These are phyloP conservation scores for Botrytis squamosa DNA, from an alignment of 2,329 filamentous ascomycete species.

Conservation along the genomic window DNA sequence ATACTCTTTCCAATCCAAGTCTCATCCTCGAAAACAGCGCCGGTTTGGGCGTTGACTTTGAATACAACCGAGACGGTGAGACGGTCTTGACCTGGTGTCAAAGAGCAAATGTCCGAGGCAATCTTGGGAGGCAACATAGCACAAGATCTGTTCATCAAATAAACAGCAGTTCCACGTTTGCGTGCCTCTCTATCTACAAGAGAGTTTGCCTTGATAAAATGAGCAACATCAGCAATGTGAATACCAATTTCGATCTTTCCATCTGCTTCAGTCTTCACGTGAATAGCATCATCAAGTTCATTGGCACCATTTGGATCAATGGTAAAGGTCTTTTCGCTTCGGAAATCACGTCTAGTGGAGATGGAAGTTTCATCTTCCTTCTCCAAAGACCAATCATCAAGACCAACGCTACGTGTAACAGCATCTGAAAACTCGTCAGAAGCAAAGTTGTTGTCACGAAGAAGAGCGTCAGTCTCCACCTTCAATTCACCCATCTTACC, in stretches of 20 bases:
- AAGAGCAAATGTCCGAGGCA: slow-evolving; percentile 81
- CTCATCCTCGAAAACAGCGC: slow-evolving; percentile 77
- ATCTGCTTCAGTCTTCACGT: slow-evolving; percentile 80
- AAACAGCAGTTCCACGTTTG: slow-evolving; percentile 95
- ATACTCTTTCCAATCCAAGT: slow-evolving; percentile 93
- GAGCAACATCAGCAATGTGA: slow-evolving; percentile 90
- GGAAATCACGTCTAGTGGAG: slow-evolving; percentile 81
- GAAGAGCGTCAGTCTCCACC: slow-evolving; percentile 94
- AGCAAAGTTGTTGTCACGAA: slow-evolving; percentile 98
- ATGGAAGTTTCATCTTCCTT: slow-evolving; percentile 78
- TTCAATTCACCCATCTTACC: slow-evolving; percentile 96
- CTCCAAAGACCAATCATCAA: slow-evolving; percentile 85
- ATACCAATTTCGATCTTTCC: slow-evolving; percentile 91
- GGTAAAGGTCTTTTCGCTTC: slow-evolving; percentile 83
- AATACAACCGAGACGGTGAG: slow-evolving; percentile 92
- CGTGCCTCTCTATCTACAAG: slow-evolving; percentile 95
- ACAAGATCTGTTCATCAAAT: slow-evolving; percentile 81
- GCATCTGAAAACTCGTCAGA: slow-evolving; percentile 98
- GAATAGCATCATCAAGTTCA: slow-evolving; percentile 88
- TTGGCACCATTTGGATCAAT: slow-evolving; percentile 85
- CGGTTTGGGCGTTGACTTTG: slow-evolving; percentile 79
- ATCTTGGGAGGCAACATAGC: slow-evolving; percentile 86
- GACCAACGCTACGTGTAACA: slow-evolving; percentile 86
- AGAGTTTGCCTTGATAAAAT: slow-evolving; percentile 96
- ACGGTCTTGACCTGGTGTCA: slow-evolving; percentile 83